Conservation (phyloP, 2,329 filamentous ascomycete genomes). For the Nemania serpens region DNA sequence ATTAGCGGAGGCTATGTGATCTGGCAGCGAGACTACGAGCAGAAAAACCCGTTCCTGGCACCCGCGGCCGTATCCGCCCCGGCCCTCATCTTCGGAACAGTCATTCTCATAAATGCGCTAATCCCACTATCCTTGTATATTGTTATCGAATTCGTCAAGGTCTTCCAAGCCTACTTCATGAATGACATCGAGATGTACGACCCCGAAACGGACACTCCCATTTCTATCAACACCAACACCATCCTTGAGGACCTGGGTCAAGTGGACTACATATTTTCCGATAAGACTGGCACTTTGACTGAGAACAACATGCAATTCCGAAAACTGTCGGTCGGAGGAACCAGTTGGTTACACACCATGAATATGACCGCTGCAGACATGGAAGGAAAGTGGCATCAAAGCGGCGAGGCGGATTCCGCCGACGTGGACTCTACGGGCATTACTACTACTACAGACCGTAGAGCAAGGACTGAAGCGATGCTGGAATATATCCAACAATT, state of each 20-base stretch:
- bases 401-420: constrained; percentile 25
- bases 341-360: constrained; percentile 83
- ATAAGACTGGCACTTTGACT: constrained; percentile 93
- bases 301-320: constrained; percentile 96
- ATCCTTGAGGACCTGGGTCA: constrained; percentile 94
- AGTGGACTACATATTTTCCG: constrained; percentile 86
- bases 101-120: constrained; percentile 97
- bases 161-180: constrained; percentile 77
- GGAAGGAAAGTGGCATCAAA: background rate
- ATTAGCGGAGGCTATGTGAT: constrained; percentile 83
- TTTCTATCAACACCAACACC: constrained; percentile 88
- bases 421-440: constrained; percentile 37
- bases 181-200: constrained; percentile 91
- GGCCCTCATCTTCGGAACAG: constrained; percentile 82
- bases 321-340: constrained; percentile 87
- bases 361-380: constrained; percentile 55
- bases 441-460: constrained; percentile 47
- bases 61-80: constrained; percentile 72
- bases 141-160: constrained; percentile 84
- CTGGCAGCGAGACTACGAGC: constrained; percentile 72
- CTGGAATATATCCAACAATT: constrained; percentile 75
- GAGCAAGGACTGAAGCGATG: constrained; percentile 72
- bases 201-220: constrained; percentile 78
- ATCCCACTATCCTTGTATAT: constrained; percentile 91
- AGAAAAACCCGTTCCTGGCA: constrained; percentile 74